Percentiles rank a stretch among this genome's conserved stretches.
These are phyloP conservation scores for Ascocoryne sarcoides DNA, from an alignment of 2,329 filamentous ascomycete genomes.

Conservation along the genomic window DNA sequence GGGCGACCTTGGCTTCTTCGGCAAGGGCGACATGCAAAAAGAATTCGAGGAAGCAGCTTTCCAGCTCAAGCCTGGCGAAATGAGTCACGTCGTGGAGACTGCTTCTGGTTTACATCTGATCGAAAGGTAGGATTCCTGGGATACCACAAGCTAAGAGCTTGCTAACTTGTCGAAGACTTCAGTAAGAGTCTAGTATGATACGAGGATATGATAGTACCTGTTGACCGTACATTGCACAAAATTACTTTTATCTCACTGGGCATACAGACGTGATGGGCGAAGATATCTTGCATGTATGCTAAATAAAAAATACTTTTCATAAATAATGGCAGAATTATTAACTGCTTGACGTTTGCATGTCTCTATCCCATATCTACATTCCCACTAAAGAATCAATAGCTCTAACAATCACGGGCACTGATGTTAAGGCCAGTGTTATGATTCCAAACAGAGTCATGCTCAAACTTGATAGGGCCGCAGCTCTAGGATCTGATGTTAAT, in stretches of 20 bases:
- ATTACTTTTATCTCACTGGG: no score
- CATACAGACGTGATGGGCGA: no score
- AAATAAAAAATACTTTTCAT: no score
- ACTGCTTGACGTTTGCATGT: no score
- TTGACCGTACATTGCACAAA: no score
- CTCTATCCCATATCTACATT: slow-evolving; percentile 25
- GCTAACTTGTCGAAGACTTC: slow-evolving; percentile 6
- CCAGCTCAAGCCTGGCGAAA: slow-evolving; percentile 74
- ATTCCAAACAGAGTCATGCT: slow-evolving; percentile 54
- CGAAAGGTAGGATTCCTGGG: slow-evolving; percentile 54
- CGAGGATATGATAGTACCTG: no score
- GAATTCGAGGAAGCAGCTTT: slow-evolving; percentile 97
- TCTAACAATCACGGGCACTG: slow-evolving; percentile 43
- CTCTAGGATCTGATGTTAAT: slow-evolving; percentile 46
- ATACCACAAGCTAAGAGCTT: not conserved
- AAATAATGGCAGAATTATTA: no score
- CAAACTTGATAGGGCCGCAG: slow-evolving; percentile 49
- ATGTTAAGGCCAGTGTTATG: slow-evolving; percentile 49
- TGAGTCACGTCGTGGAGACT: slow-evolving; percentile 83
- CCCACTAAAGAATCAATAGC: slow-evolving; percentile 41
- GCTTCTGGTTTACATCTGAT: slow-evolving; percentile 94
- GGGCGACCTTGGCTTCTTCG: slow-evolving; percentile 93
- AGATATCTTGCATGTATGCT: no score
- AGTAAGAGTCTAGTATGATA: no score
- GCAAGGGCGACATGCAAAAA: slow-evolving; percentile 92